Evolutionary conservation across 2,329 filamentous ascomycete genomes (phyloP), one percentile per base, ranked within the genome.

Genomic region (Pleomassaria siparia): DNA sequence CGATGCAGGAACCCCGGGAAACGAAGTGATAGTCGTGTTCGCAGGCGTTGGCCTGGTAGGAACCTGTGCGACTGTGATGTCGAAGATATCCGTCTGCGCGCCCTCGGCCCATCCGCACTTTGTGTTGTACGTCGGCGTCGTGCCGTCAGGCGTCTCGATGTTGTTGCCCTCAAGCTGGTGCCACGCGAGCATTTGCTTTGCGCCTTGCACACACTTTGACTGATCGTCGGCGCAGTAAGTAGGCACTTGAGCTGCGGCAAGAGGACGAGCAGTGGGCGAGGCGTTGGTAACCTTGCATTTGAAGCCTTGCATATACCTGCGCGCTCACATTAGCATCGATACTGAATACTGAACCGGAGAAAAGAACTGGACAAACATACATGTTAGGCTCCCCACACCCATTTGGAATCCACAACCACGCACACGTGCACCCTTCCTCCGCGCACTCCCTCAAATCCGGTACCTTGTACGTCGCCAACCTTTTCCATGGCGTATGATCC

Each of bases 151-250:
- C 7, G 55, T 58, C 30, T 60, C 49, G 39, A 63, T 58, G 28
- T 64, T 64, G 48, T 63, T 61, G 3, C 60, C 60, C 1, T 45
- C 53, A 8, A 15, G 13, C 46, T 64, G 76, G 44, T 79, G 70
- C 71, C 72, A 78, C 1, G 69, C 76, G 46, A 78, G 73, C 71
- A 78, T 78, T 57, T 79, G 76, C 62, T 79, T 79, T 1, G 77
- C 74, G 0, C 77, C 76, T 12, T 66, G 53, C 12, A 78, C 69
- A 42, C 77, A 80, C 37, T 73, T 71, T 28, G 59, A 67, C 11
- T 55, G 49, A 28, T 77, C 67, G 15, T 72, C 69, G 4, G 58
- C 66, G 58, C 76, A 80, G 56, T 72, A 76, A 0, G 70, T 68
- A 0, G 76, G 71, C 2, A 68, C 51, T 49, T 74, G 65, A 3